Conservation (phyloP, 1,284 basidiomycete species). For the Trichosporon sp. region DNA sequence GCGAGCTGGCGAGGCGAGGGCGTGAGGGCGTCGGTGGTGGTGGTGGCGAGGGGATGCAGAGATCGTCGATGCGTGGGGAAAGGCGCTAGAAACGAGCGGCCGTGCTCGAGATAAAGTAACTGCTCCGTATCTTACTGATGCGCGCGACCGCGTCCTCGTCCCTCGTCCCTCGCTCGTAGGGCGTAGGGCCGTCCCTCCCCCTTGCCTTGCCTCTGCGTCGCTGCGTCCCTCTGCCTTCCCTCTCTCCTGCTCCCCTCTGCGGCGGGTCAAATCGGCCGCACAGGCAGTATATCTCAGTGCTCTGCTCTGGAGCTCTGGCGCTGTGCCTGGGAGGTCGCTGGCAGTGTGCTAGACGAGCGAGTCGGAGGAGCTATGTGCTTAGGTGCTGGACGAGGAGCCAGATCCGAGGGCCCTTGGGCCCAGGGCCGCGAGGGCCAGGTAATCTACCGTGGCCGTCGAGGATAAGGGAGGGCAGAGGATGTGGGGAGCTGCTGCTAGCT, state of each 20-base stretch:
- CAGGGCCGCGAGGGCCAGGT: neutral
- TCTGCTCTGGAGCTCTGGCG: neutral
- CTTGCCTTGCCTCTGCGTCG: neutral
- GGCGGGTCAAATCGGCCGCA: neutral
- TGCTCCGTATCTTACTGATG: neutral
- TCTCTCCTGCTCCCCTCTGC: neutral
- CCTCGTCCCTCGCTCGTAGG: neutral
- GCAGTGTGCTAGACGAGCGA: neutral
- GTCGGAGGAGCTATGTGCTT: neutral
- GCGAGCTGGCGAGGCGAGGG: neutral
- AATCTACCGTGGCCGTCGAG: neutral
- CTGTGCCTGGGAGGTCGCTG: neutral
- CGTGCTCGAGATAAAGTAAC: constrained; percentile 2
- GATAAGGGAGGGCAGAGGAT: neutral
- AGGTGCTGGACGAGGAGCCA: neutral
- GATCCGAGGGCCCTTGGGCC: neutral
- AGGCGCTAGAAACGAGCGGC: neutral
- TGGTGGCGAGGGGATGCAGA: neutral
- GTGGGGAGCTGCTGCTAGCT: neutral
- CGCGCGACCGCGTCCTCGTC: neutral
- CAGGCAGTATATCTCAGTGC: neutral
- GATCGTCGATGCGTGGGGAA: constrained; percentile 4
- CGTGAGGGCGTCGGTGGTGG: neutral
- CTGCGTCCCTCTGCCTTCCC: neutral
- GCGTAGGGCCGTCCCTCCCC: too few species aligned